These are phyloP conservation scores for Tremella fuciformis DNA, from an alignment of 768 basidiomycete species.

Conservation along the genomic window DNA sequence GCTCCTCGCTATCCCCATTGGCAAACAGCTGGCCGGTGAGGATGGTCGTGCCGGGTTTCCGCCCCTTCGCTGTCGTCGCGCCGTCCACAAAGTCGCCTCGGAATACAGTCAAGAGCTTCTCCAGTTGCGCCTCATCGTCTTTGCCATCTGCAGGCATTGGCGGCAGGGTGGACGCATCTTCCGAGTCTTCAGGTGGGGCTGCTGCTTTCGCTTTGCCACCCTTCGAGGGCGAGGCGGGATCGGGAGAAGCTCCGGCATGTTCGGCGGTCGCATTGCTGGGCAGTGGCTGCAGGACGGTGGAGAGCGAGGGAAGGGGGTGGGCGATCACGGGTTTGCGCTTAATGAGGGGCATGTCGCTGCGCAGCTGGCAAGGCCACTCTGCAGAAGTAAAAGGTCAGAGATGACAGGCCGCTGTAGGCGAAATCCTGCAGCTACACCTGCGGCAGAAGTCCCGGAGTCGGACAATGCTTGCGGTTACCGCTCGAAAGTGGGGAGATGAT, in stretches of 20 bases:
- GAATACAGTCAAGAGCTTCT: constrained; percentile 40
- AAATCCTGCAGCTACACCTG: too few species aligned
- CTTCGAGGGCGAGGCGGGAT: constrained; percentile 1
- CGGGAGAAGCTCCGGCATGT: constrained; percentile 12
- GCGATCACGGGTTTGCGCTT: constrained; percentile 45
- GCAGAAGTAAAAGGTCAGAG: not conserved
- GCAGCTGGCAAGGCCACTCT: not conserved
- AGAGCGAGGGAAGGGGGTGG: constrained; percentile 38
- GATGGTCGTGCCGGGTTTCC: constrained; percentile 7
- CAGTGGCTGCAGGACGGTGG: constrained; percentile 36
- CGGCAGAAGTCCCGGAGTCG: too few species aligned
- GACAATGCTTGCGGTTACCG: too few species aligned
- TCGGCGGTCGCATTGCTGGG: constrained; percentile 2
- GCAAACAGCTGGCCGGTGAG: not conserved
- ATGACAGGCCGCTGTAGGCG: not conserved
- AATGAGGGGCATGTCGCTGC: constrained; percentile 33
- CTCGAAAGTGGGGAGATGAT: too few species aligned
- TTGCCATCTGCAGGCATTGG: constrained; percentile 47
- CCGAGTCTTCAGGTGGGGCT: constrained; percentile 5
- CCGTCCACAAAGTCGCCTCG: constrained; percentile 29
- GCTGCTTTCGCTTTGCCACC: not conserved
- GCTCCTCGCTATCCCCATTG: constrained; percentile 7
- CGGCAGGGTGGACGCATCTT: not conserved
- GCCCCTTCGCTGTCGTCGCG: constrained; percentile 1
- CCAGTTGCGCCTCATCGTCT: constrained; percentile 49